Base-by-base conservation (phyloP, 371 early-diverging fungal genomes). In the Thermomucor indicae-seudaticae region DNA sequence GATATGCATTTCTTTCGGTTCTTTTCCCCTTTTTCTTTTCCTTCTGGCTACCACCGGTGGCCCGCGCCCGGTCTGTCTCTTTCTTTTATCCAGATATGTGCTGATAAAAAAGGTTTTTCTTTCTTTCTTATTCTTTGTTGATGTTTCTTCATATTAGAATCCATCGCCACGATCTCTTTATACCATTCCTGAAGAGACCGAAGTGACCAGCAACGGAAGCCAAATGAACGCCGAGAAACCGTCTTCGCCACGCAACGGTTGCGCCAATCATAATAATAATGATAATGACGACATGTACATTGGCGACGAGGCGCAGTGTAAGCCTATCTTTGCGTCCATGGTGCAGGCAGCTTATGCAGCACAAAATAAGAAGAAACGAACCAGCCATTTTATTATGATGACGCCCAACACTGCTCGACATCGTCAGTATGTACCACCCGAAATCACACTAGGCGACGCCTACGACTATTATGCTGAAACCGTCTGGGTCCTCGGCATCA, bases 401-500 rank as follows among this genome's bases (percentile, higher is more conserved):
- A 28, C 27, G 37, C 29, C 6, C 30, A 41, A 32, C 32, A n/a
- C 7, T 3, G 32, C 27, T 46, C n/a, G 68, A 27, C 58, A 62
- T 20, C 38, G 49, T 23, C 74, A 73, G 37, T 74, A 67, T 39
- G 53, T 75, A 20, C 62, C 75, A 22, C 75, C 75, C 2, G 75
- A 75, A 32, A 32, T 66, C 29, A 52, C 34, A 5, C n/a, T 46
- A 12, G 24, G 43, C 19, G 32, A 27, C 2, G 14, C 19, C 4
- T 67, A 59, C 37, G 34, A 57, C 27, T 28, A 54, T 37, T 52
- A 52, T 16, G 31, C 49, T 31, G 54, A 53, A 0, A 64, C 67
- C 47, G 61, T 72, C 6, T 76, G 76, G 76, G 47, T 64, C 11
- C 44, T 76, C 4, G 76, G 76, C 3, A 57, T 76, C n/a, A 64